A percentile compares a stretch with the other conserved stretches of the same genome.
Conservation (phyloP, 352 stramenopile species). For the Phytophthora aleatoria region DNA sequence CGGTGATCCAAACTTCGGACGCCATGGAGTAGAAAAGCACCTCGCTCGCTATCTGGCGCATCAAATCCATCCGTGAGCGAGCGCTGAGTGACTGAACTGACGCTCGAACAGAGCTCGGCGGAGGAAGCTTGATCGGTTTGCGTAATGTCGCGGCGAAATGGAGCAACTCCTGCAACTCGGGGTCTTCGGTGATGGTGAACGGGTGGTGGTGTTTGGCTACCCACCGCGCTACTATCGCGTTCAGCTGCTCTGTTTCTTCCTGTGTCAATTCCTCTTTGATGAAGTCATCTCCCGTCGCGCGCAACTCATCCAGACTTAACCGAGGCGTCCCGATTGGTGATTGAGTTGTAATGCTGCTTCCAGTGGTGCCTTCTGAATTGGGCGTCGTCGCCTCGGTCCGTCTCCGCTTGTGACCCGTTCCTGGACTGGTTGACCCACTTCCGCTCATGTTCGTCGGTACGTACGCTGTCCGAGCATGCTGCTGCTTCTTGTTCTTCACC, state of each 20-base stretch:
- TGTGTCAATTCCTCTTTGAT: slow-evolving; percentile 32
- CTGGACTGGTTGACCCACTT: slow-evolving; percentile 2
- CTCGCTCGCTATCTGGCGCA: slow-evolving; percentile 50
- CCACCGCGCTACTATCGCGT: slow-evolving; percentile 51
- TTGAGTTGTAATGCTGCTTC: background rate
- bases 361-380: background rate
- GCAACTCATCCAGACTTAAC: slow-evolving; percentile 12
- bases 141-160: slow-evolving; percentile 43
- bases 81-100: slow-evolving; percentile 53
- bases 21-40: slow-evolving; percentile 55
- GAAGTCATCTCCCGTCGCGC: slow-evolving; percentile 1
- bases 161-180: slow-evolving; percentile 51
- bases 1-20: slow-evolving; percentile 53
- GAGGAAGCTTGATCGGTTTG: slow-evolving; percentile 40
- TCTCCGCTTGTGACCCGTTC: slow-evolving; percentile 31
- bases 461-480: slow-evolving; percentile 6
- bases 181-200: slow-evolving; percentile 49
- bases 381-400: slow-evolving; percentile 6
- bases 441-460: background rate
- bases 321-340: slow-evolving; percentile 10
- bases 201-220: slow-evolving; percentile 55
- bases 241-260: slow-evolving; percentile 47
- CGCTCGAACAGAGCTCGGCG: slow-evolving; percentile 43
- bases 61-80: slow-evolving; percentile 43
- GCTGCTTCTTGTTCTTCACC: slow-evolving; percentile 33